Percentiles rank a stretch among this genome's conserved stretches.
Evolutionary conservation across 345 rosid species (phyloP).

Genomic region (Brassica rapa): DNA sequence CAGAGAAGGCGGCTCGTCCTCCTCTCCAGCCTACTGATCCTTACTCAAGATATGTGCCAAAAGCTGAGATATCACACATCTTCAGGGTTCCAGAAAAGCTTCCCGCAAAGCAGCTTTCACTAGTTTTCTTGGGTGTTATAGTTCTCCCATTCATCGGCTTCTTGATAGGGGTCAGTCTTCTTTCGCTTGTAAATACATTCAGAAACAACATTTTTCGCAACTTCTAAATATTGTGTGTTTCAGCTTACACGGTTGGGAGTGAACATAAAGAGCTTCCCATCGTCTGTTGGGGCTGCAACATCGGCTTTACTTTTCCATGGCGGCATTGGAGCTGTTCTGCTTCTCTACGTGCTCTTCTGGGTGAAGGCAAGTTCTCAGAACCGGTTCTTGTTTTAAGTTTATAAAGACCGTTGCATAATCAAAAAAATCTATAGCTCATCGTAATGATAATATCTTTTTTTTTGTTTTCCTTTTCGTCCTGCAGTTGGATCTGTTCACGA

Average conservation of each 20-base stretch:
- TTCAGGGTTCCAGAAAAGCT: constrained; percentile 88
- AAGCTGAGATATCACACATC: constrained; percentile 86
- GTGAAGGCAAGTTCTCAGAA: constrained; percentile 59
- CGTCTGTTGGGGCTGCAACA: constrained; percentile 60
- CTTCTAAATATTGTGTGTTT: constrained; percentile 5
- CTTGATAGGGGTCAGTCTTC: constrained; percentile 77
- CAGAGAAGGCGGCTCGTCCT: constrained; percentile 86
- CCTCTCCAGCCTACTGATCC: constrained; percentile 67
- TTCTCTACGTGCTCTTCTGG: constrained; percentile 93
- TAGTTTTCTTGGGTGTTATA: constrained; percentile 77
- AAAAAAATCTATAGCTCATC: constrained; percentile 5
- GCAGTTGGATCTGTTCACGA: constrained; percentile 94
- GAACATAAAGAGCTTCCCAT: constrained; percentile 87
- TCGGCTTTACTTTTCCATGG: constrained; percentile 78
- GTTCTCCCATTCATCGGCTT: constrained; percentile 78
- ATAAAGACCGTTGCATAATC: neutral
- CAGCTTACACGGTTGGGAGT: constrained; percentile 76
- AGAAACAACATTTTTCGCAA: neutral
- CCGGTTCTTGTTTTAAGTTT: neutral
- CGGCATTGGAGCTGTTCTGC: constrained; percentile 82
- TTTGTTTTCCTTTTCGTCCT: neutral
- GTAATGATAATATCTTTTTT: neutral
- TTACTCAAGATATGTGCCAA: constrained; percentile 72
- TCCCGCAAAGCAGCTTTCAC: constrained; percentile 78
- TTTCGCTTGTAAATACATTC: neutral